phyloP scores from a whole-genome alignment of 257 asterid species.

The Primulina tabacum region DNA sequence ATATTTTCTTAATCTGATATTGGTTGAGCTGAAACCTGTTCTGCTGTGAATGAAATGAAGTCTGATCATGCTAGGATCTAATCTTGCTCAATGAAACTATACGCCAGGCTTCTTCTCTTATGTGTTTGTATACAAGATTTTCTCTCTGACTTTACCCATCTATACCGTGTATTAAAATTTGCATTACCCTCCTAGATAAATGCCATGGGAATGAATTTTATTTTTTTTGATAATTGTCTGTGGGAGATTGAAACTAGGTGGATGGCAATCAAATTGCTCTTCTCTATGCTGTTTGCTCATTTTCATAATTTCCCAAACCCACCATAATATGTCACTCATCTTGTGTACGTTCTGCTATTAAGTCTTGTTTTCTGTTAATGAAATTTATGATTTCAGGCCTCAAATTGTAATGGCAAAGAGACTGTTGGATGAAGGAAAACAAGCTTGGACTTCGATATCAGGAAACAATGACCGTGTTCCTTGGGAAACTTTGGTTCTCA shows the following conservation, averaged over 20 bases:
- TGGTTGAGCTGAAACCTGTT: neutral
- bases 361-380: slow-evolving; percentile 17
- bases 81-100: neutral
- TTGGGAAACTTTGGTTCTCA: slow-evolving; percentile 63
- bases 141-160: neutral
- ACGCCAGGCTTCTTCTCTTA: neutral
- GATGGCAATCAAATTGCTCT: neutral
- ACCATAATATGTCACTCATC: neutral
- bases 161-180: neutral
- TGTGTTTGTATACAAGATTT: neutral
- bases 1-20: too few relatives aligned
- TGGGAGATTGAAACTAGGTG: slow-evolving; percentile 3
- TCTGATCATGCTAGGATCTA: neutral
- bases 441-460: slow-evolving; percentile 66
- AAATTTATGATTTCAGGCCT: slow-evolving; percentile 46
- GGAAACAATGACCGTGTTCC: slow-evolving; percentile 49
- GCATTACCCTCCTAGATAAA: neutral
- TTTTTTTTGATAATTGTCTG: neutral
- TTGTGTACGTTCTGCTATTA: neutral
- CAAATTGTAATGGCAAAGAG: slow-evolving; percentile 74
- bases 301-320: neutral
- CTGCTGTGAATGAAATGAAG: neutral
- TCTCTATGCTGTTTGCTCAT: neutral
- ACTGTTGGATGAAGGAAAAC: slow-evolving; percentile 68
- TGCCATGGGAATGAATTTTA: neutral